phyloP scores from a whole-genome alignment of 164 flowering plant species.

The Nymphaea thermarum region DNA sequence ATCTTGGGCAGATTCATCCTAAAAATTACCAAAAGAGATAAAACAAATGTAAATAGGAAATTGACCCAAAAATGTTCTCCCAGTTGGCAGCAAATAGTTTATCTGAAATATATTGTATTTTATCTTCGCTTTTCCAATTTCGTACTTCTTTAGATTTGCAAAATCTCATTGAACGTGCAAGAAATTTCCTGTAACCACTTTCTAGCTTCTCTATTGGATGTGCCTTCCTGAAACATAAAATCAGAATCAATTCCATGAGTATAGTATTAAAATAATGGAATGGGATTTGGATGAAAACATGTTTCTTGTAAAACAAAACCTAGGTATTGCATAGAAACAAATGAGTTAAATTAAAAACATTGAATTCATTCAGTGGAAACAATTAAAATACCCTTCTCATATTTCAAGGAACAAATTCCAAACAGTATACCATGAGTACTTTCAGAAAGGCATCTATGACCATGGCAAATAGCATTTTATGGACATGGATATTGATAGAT shows the following conservation, averaged over 20 bases:
- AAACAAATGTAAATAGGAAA: slow-evolving; percentile 3
- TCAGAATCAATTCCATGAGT: background rate
- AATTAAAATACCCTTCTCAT: too few relatives aligned
- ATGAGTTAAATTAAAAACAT: too few relatives aligned
- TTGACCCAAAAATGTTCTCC: background rate
- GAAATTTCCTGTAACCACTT: slow-evolving; percentile 57
- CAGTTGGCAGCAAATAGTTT: background rate
- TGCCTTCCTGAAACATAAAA: slow-evolving; percentile 42
- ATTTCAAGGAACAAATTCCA: too few relatives aligned
- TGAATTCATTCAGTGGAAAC: too few relatives aligned
- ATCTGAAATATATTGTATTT: background rate
- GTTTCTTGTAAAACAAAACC: too few relatives aligned
- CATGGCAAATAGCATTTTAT: background rate
- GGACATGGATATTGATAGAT: too few relatives aligned
- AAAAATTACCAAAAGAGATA: slow-evolving; percentile 1
- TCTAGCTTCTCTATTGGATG: slow-evolving; percentile 61
- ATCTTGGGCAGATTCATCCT: slow-evolving; percentile 46
- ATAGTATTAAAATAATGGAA: background rate
- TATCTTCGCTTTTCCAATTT: background rate
- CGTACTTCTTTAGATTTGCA: slow-evolving; percentile 40
- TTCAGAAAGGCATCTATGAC: background rate
- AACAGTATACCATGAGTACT: background rate
- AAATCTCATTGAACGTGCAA: slow-evolving; percentile 51
- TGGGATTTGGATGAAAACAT: background rate
- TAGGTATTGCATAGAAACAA: too few relatives aligned